Base-by-base conservation (phyloP, 2,329 filamentous ascomycete genomes). In the Neophaeococcomyces aloes region DNA sequence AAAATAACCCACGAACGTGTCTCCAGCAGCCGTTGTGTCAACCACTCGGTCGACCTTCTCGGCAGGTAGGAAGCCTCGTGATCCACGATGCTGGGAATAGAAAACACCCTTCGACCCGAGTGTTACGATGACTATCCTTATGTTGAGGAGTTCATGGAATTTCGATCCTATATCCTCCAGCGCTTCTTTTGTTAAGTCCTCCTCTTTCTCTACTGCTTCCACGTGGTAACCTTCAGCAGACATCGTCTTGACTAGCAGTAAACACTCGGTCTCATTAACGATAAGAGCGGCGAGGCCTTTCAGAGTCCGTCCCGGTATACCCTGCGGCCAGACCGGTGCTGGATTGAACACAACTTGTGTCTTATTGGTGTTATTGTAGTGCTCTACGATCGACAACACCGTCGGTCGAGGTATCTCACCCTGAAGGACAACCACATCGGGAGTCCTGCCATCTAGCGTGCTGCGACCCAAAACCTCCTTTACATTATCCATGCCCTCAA, bases 1-100 rank as follows among this genome's bases (percentile, higher is more conserved):
- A 61, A 94, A 94, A 17, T 78, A 83, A 2, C 91, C 89, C 4
- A 93, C 85, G 65, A 95, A 95, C 0, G 89, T 95, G 61, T 96
- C 89, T 0, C 89, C 89, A 4, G 91, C 91, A 1, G 83, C 89
- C 6, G 89, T 96, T 1, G 89, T 96, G 61, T 96, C 89, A 3
- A 95, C 78, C 1, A 96, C 89, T 45, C 74, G 65, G 3, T 61
- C 65, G 14, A 86, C 81, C 62, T 83, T 81, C 49, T 76, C 71
- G 0, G 84, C 86, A 3, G 69, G 66, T 1, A 87, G 63, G 19
- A 69, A 59, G 51, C 78, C 57, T 2, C 33, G 59, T 3, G 61
- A 59, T 1, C 67, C 71, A 13, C 59, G 65, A 25, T 61, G 64
- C 43, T 72, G 67, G 58, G 75, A 86, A 60, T 78, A 70, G 58